These are phyloP conservation scores for Candida pseudocylindracea DNA, from an alignment of 1,139 yeast genomes.

Conservation along the genomic window DNA sequence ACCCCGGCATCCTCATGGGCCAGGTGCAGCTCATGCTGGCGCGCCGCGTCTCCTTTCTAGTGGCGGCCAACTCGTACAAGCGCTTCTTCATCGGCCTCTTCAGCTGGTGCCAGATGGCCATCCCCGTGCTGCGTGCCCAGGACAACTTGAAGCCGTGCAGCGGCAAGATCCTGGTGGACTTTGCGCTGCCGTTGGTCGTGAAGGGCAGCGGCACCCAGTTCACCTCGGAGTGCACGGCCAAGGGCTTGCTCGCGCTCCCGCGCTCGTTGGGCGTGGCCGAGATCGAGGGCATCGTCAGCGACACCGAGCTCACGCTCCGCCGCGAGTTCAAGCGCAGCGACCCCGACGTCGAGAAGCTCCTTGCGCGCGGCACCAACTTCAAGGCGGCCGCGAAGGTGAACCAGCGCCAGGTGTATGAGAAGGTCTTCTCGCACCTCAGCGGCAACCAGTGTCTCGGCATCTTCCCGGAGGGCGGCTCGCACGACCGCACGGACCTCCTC, in stretches of 20 bases:
- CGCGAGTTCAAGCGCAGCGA: conserved; percentile 41
- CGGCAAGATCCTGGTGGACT: conserved; percentile 34
- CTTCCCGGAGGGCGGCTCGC: conserved; percentile 96
- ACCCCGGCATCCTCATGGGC: conserved; percentile 68
- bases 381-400: conserved; percentile 69
- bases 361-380: conserved; percentile 32
- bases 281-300: conserved; percentile 45
- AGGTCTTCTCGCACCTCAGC: conserved; percentile 64
- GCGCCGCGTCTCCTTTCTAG: conserved; percentile 48
- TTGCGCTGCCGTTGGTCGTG: conserved; percentile 24
- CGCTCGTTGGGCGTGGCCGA: conserved; percentile 62
- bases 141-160: conserved; percentile 44
- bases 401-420: conserved; percentile 61
- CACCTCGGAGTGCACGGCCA: conserved; percentile 35
- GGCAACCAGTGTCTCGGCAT: conserved; percentile 79
- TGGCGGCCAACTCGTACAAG: conserved; percentile 4
- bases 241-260: conserved; percentile 62
- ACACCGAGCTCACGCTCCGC: conserved; percentile 46
- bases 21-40: conserved; percentile 54
- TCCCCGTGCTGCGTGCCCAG: conserved; percentile 84
- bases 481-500: conserved; percentile 73
- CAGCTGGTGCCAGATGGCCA: conserved; percentile 56
- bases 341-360: conserved; percentile 17
- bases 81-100: conserved; percentile 41
- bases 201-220: conserved; percentile 52